Evolutionary conservation across 345 rosid species (phyloP).

Genomic region (Trapa incisa): DNA sequence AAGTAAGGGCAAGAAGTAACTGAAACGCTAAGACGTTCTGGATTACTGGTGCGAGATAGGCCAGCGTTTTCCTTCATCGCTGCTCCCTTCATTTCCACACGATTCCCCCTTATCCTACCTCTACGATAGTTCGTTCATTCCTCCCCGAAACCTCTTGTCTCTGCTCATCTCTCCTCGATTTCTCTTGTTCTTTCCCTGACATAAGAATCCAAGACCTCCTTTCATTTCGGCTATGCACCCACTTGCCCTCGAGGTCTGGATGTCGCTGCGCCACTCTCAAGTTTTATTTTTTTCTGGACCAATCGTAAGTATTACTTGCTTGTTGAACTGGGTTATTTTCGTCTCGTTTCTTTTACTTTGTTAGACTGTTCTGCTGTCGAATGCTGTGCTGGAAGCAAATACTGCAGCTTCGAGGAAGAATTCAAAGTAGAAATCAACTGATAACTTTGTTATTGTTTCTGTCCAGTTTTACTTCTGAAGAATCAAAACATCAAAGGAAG

Average conservation of each 20-base stretch:
- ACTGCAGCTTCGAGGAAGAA: background rate
- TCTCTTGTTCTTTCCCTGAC: background rate
- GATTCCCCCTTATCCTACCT: constrained; percentile 22
- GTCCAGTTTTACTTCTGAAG: background rate
- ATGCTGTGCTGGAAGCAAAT: background rate
- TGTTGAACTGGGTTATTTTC: too few relatives aligned
- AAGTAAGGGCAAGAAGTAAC: background rate
- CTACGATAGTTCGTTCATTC: constrained; percentile 7
- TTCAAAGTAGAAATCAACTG: background rate
- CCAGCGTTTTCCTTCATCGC: too few relatives aligned
- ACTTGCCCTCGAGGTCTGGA: constrained; percentile 1
- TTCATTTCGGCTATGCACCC: constrained; percentile 2
- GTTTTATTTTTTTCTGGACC: background rate
- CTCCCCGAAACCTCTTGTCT: constrained; percentile 3
- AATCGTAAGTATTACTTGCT: background rate
- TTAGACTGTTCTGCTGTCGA: background rate
- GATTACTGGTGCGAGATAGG: too few relatives aligned
- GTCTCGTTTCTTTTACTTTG: background rate
- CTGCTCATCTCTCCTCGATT: background rate
- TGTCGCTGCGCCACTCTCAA: background rate
- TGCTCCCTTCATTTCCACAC: constrained; percentile 22
- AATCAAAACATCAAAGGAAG: background rate
- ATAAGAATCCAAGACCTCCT: constrained; percentile 3
- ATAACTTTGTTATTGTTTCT: background rate
- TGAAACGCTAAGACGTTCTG: background rate